These are phyloP conservation scores for Mallotus repandus DNA, from an alignment of 441 rosid genomes.

Conservation along the genomic window DNA sequence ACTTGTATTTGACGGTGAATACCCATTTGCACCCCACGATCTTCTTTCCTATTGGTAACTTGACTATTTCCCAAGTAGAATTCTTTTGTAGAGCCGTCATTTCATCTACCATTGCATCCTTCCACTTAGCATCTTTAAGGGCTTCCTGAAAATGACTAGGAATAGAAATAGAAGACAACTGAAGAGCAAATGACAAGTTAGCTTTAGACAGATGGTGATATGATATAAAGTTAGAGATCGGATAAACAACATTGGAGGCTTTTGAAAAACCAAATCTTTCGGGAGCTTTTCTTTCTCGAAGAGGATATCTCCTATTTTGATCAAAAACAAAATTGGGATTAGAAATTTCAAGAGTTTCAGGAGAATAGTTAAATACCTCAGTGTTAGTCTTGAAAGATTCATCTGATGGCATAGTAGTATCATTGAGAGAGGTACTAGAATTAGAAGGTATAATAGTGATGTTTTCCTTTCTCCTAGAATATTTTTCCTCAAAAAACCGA, in stretches of 20 bases:
- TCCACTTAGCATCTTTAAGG: background rate
- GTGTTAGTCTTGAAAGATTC: background rate
- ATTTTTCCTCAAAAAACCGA: too few species aligned
- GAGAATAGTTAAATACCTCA: background rate
- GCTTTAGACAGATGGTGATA: background rate
- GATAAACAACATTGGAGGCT: background rate
- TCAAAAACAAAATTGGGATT: too few species aligned
- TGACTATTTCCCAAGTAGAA: too few species aligned
- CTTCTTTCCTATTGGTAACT: too few species aligned
- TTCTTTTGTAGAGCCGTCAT: too few species aligned
- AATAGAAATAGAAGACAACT: background rate
- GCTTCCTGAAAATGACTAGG: conserved; percentile 12
- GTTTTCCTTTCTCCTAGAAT: background rate
- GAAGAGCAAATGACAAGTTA: background rate
- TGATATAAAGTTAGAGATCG: background rate
- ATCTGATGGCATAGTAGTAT: background rate
- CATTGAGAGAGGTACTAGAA: background rate
- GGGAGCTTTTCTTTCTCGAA: background rate
- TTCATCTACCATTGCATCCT: background rate
- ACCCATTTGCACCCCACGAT: too few species aligned
- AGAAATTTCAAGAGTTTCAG: background rate
- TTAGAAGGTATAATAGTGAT: background rate
- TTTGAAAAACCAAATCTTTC: background rate
- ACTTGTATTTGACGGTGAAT: too few species aligned
- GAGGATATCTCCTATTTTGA: background rate